Conservation (phyloP, 345 rosid species). For the Raphanus raphanistrum region DNA sequence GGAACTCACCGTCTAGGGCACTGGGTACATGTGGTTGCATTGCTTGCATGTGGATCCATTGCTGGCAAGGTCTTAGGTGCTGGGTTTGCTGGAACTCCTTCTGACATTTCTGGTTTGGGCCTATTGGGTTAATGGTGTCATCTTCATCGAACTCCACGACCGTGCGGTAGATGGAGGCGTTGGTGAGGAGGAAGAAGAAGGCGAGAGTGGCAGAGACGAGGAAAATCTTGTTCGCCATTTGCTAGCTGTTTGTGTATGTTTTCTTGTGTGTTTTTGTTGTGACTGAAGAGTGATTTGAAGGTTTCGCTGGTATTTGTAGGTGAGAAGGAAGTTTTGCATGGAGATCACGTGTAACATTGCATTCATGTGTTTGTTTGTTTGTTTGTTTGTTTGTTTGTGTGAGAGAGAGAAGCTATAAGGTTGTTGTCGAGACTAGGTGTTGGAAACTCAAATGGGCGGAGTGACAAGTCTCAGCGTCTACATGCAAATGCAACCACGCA, state of each 20-base stretch:
- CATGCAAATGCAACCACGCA: neutral
- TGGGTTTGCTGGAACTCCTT: slow-evolving; percentile 26
- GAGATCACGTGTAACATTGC: slow-evolving; percentile 20
- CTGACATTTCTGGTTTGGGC: neutral
- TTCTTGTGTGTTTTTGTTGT: neutral
- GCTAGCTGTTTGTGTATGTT: neutral
- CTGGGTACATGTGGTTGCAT: neutral
- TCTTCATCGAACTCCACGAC: slow-evolving; percentile 34
- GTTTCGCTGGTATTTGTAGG: neutral
- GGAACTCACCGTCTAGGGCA: slow-evolving; percentile 11
- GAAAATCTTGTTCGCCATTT: slow-evolving; percentile 37
- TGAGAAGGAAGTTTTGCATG: slow-evolving; percentile 17
- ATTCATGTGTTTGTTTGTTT: neutral
- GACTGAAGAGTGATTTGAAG: neutral
- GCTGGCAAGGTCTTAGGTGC: slow-evolving; percentile 21
- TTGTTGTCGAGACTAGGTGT: slow-evolving; percentile 23
- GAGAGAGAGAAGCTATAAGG: neutral
- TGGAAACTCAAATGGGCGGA: slow-evolving; percentile 17
- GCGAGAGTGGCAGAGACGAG: slow-evolving; percentile 30
- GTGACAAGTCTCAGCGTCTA: slow-evolving; percentile 33
- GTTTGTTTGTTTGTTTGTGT: neutral
- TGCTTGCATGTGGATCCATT: neutral
- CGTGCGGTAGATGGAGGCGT: slow-evolving; percentile 44
- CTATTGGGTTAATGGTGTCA: slow-evolving; percentile 8
- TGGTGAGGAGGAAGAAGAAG: slow-evolving; percentile 31